Evolutionary conservation across 2,329 filamentous ascomycete genomes (phyloP).

Genomic region (Fusarium ramigenum): DNA sequence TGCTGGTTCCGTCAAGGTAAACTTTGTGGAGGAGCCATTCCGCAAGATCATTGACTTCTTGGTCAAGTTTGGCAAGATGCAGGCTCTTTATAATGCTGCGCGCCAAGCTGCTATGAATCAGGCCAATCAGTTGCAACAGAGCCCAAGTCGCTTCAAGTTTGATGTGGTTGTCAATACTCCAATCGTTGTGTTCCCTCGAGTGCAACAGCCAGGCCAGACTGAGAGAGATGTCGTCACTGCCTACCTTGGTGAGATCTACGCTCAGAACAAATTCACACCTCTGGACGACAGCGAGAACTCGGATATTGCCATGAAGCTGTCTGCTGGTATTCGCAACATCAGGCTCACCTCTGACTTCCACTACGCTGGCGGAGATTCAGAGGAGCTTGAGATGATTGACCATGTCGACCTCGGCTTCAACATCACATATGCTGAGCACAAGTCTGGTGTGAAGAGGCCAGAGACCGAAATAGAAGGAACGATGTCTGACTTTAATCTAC

Average conservation of each 20-base stretch:
- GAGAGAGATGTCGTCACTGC: constrained; percentile 87
- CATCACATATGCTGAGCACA: constrained; percentile 91
- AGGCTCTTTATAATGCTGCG: constrained; percentile 97
- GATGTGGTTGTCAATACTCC: constrained; percentile 94
- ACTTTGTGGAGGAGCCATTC: constrained; percentile 97
- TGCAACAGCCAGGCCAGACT: constrained; percentile 73
- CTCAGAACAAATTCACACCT: constrained; percentile 89
- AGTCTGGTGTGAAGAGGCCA: constrained; percentile 77
- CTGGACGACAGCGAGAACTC: constrained; percentile 80
- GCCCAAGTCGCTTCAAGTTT: constrained; percentile 89
- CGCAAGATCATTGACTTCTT: constrained; percentile 97
- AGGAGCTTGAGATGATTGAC: constrained; percentile 96
- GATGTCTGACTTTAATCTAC: constrained; percentile 93
- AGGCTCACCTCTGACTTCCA: constrained; percentile 89
- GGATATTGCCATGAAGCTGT: constrained; percentile 86
- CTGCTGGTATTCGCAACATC: constrained; percentile 91
- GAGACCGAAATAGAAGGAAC: constrained; percentile 91
- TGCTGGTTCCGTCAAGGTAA: constrained; percentile 94
- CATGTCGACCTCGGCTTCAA: constrained; percentile 95
- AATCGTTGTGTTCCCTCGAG: constrained; percentile 91
- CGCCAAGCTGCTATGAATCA: constrained; percentile 93
- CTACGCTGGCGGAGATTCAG: constrained; percentile 74
- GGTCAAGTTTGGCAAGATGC: constrained; percentile 99
- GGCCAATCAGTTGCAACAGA: constrained; percentile 92
- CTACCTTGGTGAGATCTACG: constrained; percentile 96